Percentiles rank a stretch among this genome's conserved stretches.
These are phyloP conservation scores for Fusarium pseudonygamai DNA, from an alignment of 2,329 filamentous ascomycete species.

Conservation along the genomic window DNA sequence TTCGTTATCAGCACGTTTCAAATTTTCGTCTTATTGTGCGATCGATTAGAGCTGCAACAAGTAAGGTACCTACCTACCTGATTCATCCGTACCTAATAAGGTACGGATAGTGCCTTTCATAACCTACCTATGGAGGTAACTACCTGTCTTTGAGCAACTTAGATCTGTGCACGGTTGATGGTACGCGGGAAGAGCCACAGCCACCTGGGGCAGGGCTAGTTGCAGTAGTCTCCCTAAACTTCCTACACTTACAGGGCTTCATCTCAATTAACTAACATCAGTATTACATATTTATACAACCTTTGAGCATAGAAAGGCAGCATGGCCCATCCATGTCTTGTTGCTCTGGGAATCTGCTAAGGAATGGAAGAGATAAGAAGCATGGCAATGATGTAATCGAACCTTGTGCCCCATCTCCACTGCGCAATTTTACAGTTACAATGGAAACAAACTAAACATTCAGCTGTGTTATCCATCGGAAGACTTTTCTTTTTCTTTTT, in stretches of 20 bases:
- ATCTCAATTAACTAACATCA: not conserved
- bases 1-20: not conserved
- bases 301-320: not conserved
- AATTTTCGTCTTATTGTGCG: not conserved
- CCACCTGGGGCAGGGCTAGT: not conserved
- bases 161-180: not conserved
- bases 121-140: not conserved
- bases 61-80: not conserved
- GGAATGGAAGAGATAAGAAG: not conserved
- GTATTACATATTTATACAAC: not conserved
- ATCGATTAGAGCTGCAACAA: not conserved
- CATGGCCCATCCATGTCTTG: not conserved
- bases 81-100: not conserved
- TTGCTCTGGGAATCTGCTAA: not conserved
- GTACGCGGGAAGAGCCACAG: conserved; percentile 2
- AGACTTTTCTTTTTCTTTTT: not conserved
- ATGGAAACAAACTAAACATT: not conserved
- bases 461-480: not conserved
- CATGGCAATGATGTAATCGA: not conserved
- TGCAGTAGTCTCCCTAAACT: not conserved
- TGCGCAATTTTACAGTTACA: not conserved
- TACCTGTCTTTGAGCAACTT: not conserved
- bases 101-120: not conserved
- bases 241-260: not conserved
- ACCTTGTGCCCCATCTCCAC: not conserved